Percentiles rank a stretch among this genome's conserved stretches.
Conservation (phyloP, 2,329 filamentous ascomycete species). For the Thermothelomyces thermophilus region DNA sequence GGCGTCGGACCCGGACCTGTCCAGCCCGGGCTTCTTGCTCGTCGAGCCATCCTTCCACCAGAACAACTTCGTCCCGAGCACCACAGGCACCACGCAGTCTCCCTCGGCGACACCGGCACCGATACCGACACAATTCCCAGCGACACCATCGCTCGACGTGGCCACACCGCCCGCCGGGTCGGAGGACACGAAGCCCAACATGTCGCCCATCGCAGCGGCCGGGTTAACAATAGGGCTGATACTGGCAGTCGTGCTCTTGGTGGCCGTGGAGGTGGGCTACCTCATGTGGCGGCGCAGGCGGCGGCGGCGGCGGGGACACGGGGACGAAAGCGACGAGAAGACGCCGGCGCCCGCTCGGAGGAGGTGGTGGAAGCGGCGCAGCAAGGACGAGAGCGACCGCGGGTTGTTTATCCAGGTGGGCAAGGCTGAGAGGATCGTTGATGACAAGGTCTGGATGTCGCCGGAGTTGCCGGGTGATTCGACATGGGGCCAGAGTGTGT, state of each 20-base stretch:
- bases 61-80: background rate
- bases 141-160: background rate
- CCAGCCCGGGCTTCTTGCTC: constrained; percentile 17
- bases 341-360: background rate
- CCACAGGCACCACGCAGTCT: background rate
- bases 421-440: constrained; percentile 3
- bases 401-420: constrained; percentile 5
- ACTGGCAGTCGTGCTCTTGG: constrained; percentile 10
- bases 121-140: background rate
- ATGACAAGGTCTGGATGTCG: constrained; percentile 7
- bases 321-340: background rate
- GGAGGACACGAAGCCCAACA: background rate
- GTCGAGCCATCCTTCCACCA: background rate
- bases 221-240: constrained; percentile 17
- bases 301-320: constrained; percentile 1
- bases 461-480: constrained; percentile 13
- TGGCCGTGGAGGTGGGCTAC: constrained; percentile 9
- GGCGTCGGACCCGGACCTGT: constrained; percentile 12
- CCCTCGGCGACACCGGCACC: background rate
- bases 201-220: constrained; percentile 10
- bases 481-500: constrained; percentile 5
- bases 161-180: background rate
- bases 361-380: background rate
- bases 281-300: constrained; percentile 12
- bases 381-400: background rate